These are phyloP conservation scores for Pichia gijzeniarum DNA, from an alignment of 805 yeast species.

Conservation along the genomic window DNA sequence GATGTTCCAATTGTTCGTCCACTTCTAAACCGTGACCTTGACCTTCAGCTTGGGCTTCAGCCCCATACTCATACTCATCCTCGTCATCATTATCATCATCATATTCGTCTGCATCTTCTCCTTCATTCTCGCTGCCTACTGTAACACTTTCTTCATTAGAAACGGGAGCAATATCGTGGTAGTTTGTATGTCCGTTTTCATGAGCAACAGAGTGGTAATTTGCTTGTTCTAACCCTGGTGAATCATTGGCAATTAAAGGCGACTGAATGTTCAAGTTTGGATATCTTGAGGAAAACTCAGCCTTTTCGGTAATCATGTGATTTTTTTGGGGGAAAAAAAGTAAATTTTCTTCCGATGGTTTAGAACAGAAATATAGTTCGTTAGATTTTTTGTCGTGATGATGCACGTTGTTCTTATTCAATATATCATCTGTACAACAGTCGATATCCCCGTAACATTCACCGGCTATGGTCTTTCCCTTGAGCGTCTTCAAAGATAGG, in stretches of 20 bases:
- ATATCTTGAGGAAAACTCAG: constrained; percentile 22
- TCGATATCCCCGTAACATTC: constrained; percentile 29
- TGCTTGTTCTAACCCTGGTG: not conserved
- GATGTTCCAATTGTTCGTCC: constrained; percentile 35
- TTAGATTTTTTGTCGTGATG: constrained; percentile 5
- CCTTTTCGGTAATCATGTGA: constrained; percentile 21
- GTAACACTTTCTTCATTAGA: no score
- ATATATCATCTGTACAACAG: constrained; percentile 22
- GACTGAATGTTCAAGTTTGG: constrained; percentile 30
- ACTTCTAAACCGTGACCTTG: constrained; percentile 8
- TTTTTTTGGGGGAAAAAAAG: constrained; percentile 26
- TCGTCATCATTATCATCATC: not conserved
- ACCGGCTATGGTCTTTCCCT: constrained; percentile 26
- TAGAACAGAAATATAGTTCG: constrained; percentile 29
- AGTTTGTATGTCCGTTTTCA: not conserved
- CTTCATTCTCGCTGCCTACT: no score
- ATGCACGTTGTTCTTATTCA: constrained; percentile 21
- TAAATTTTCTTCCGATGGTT: constrained; percentile 30
- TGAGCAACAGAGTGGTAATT: not conserved
- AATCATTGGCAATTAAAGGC: constrained; percentile 19
- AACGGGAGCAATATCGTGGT: no score
- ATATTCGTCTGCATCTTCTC: constrained; percentile 3
- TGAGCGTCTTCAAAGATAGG: constrained; percentile 26
- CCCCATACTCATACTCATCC: constrained; percentile 3
- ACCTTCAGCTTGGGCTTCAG: not conserved